Percentiles rank a stretch among this genome's conserved stretches.
Conservation (phyloP, 139 green algal species). For the Cymbomonas tetramitiformis region DNA sequence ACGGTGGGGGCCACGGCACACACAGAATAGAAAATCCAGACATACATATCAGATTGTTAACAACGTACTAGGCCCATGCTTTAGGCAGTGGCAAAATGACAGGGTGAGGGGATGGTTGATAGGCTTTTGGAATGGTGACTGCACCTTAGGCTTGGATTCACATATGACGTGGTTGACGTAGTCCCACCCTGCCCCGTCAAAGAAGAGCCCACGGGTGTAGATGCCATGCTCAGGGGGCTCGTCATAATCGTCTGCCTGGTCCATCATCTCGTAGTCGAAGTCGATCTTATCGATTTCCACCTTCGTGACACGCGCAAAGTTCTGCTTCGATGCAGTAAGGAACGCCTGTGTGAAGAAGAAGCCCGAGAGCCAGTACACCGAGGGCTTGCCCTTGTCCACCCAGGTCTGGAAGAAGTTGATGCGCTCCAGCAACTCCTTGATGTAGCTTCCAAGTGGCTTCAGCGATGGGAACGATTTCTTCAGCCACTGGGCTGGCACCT, state of each 20-base stretch:
- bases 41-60: constrained; percentile 31
- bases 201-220: constrained; percentile 33
- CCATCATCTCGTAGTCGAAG: constrained; percentile 32
- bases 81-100: too few species aligned
- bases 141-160: constrained; percentile 29
- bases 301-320: constrained; percentile 34
- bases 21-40: constrained; percentile 34
- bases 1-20: too few species aligned
- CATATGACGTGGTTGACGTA: constrained; percentile 17
- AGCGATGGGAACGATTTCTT: constrained; percentile 44
- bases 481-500: constrained; percentile 51
- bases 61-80: constrained; percentile 43
- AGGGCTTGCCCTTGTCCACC: constrained; percentile 46
- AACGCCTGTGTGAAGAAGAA: constrained; percentile 76
- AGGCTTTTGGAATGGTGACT: too few species aligned
- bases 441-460: constrained; percentile 53
- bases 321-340: constrained; percentile 41
- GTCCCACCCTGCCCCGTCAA: constrained; percentile 37
- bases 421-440: constrained; percentile 48
- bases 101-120: constrained; percentile 41
- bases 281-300: constrained; percentile 34
- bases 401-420: constrained; percentile 39
- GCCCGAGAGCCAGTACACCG: constrained; percentile 59
- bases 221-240: constrained; percentile 26
- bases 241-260: constrained; percentile 8